phyloP scores from a whole-genome alignment of 768 basidiomycete genomes.

The Kwoniella dendrophila region DNA sequence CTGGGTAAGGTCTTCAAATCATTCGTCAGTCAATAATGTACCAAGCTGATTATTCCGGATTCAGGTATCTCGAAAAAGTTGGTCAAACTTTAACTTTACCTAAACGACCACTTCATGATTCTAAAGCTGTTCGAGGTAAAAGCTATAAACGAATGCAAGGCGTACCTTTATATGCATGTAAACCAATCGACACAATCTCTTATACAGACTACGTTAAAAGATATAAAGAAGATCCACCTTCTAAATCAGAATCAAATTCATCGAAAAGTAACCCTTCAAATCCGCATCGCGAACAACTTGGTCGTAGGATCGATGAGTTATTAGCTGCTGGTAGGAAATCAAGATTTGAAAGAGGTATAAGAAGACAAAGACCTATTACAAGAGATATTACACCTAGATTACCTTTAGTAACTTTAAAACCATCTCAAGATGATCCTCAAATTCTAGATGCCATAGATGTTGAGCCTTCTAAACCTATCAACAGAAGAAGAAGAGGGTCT shows the following conservation, averaged over 20 bases:
- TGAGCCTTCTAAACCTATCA: not conserved
- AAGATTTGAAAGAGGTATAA: conserved; percentile 1
- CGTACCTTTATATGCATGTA: conserved; percentile 5
- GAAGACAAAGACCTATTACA: conserved; percentile 3
- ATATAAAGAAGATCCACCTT: conserved; percentile 1
- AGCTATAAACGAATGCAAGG: conserved; percentile 9
- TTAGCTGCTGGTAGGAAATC: conserved; percentile 13
- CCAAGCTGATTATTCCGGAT: not conserved
- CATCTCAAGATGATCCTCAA: conserved; percentile 10
- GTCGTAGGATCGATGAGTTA: conserved; percentile 4
- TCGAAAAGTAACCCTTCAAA: not conserved
- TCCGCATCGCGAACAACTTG: not conserved
- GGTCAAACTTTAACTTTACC: not conserved
- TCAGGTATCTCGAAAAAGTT: conserved; percentile 4
- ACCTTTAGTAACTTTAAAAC: not conserved
- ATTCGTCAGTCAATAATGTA: not conserved
- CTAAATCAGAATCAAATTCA: not conserved
- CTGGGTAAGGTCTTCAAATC: not conserved
- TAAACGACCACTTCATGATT: not conserved
- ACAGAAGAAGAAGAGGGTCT: not conserved
- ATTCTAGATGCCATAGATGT: not conserved
- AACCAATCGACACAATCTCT: conserved; percentile 6
- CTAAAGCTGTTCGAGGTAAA: not conserved
- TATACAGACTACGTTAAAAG: conserved; percentile 6
- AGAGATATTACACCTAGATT: not conserved